Conservation (phyloP, 345 rosid genomes). For the Populus nigra region DNA sequence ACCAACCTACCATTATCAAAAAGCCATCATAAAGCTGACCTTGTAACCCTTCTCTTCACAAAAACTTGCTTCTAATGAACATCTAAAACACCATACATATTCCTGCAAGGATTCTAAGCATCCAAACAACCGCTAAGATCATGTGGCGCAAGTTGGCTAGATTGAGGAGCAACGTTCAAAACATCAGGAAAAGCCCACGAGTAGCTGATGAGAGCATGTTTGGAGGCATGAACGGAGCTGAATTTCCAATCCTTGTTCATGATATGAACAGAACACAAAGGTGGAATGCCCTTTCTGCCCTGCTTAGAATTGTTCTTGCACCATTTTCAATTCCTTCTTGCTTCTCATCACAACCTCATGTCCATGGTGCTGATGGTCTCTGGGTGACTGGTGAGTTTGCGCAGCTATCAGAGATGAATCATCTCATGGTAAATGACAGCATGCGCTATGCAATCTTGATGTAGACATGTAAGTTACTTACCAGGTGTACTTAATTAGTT, state of each 20-base stretch:
- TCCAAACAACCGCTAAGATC: not conserved
- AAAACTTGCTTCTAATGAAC: not conserved
- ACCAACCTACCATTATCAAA: slow-evolving; percentile 29
- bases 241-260: slow-evolving; percentile 16
- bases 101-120: not conserved
- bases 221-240: slow-evolving; percentile 25
- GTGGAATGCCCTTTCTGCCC: slow-evolving; percentile 39
- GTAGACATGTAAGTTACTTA: slow-evolving; percentile 27
- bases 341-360: slow-evolving; percentile 62
- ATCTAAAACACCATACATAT: not conserved
- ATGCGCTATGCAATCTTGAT: slow-evolving; percentile 90
- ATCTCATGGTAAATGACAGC: slow-evolving; percentile 83
- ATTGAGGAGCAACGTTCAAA: slow-evolving; percentile 46
- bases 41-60: not conserved
- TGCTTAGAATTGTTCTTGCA: slow-evolving; percentile 42
- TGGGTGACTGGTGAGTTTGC: slow-evolving; percentile 72
- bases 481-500: no score
- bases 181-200: slow-evolving; percentile 55
- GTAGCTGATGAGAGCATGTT: slow-evolving; percentile 72
- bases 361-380: slow-evolving; percentile 55
- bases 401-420: slow-evolving; percentile 69
- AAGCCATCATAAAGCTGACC: not conserved
- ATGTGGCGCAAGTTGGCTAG: slow-evolving; percentile 44
- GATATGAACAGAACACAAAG: slow-evolving; percentile 9
- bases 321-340: slow-evolving; percentile 60